Percentiles rank a stretch among this genome's conserved stretches.
These are phyloP conservation scores for Lactarius vividus DNA, from an alignment of 768 basidiomycete genomes.

Conservation along the genomic window DNA sequence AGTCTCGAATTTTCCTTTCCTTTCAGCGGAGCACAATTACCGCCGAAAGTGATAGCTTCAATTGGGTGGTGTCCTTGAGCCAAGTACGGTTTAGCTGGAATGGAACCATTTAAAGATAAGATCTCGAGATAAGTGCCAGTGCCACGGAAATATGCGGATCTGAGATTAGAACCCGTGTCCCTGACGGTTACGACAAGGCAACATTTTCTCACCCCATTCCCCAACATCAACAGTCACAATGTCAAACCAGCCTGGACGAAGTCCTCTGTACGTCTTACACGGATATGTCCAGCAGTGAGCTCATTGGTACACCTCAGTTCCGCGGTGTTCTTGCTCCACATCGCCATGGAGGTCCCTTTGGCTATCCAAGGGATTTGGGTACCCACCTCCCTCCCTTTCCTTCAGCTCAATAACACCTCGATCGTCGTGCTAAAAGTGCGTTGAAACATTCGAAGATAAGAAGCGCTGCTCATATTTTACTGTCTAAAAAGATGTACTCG, in stretches of 20 bases:
- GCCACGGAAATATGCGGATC: slow-evolving; percentile 1
- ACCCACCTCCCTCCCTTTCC: slow-evolving; percentile 62
- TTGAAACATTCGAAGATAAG: not conserved
- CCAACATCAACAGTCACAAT: slow-evolving; percentile 13
- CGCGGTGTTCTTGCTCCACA: slow-evolving; percentile 71
- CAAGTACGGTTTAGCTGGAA: not conserved
- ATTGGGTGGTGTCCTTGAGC: not conserved
- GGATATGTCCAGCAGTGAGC: not conserved
- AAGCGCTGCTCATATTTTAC: not conserved
- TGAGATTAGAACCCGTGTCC: slow-evolving; percentile 1
- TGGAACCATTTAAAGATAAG: not conserved
- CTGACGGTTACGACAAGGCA: slow-evolving; percentile 4
- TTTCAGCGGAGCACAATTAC: not conserved
- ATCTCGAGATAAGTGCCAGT: not conserved
- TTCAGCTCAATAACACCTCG: slow-evolving; percentile 81
- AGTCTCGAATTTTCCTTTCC: not conserved
- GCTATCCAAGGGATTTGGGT: slow-evolving; percentile 74
- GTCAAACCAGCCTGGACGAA: slow-evolving; percentile 28
- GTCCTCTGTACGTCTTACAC: slow-evolving; percentile 26
- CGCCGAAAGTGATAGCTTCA: slow-evolving; percentile 1
- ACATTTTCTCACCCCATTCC: slow-evolving; percentile 4
- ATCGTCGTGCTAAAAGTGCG: slow-evolving; percentile 72
- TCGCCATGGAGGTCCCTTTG: slow-evolving; percentile 74
- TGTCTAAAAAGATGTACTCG: slow-evolving; percentile 59
- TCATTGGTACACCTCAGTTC: slow-evolving; percentile 43